Conservation (phyloP, 1,284 basidiomycete species). For the Puccinia hordei region DNA sequence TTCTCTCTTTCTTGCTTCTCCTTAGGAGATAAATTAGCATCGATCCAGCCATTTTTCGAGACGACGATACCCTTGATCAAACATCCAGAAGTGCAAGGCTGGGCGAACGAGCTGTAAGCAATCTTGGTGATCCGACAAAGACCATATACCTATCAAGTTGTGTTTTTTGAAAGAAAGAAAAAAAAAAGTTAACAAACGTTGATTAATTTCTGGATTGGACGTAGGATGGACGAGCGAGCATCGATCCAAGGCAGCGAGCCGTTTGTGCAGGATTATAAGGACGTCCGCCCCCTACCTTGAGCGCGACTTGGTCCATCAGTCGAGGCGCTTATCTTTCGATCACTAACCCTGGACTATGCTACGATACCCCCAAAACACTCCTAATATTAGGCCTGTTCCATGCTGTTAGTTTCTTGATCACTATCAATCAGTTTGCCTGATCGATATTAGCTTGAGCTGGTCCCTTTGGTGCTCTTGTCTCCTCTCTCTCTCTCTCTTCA, state of each 20-base stretch:
- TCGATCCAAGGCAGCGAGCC: conserved; percentile 29
- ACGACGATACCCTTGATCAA: conserved; percentile 71
- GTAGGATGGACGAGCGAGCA: conserved; percentile 41
- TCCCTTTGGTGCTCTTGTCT: neutral
- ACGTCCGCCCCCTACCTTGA: conserved; percentile 31
- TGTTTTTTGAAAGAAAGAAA: no score
- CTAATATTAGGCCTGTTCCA: no score
- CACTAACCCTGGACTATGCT: no score
- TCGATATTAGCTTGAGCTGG: no score
- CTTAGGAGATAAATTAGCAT: conserved; percentile 52
- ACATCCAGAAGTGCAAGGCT: conserved; percentile 74
- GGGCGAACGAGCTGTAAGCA: conserved; percentile 64
- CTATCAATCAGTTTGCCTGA: no score
- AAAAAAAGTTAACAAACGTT: neutral
- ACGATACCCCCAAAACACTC: no score
- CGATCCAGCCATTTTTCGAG: conserved; percentile 73
- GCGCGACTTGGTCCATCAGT: no score
- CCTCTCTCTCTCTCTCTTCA: no score
- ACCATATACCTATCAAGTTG: neutral
- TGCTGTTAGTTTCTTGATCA: no score
- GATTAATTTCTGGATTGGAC: neutral
- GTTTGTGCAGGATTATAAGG: conserved; percentile 22
- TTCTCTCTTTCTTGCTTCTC: neutral
- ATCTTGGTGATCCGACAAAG: neutral
- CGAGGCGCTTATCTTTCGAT: no score